Conservation (phyloP, 495 filamentous ascomycete species). For the Hamigera avellanea region DNA sequence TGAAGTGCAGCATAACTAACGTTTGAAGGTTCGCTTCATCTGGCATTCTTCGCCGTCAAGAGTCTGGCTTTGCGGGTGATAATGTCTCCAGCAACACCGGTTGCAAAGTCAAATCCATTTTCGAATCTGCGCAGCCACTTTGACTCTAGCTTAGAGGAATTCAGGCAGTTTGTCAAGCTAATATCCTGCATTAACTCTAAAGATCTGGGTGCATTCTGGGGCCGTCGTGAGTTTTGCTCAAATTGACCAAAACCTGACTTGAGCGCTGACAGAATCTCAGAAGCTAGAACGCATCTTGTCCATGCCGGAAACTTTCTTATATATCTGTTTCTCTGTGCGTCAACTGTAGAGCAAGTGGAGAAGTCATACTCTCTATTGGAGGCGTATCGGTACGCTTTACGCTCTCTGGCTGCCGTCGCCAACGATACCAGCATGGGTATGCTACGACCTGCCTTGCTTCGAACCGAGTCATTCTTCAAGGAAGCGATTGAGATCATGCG, state of each 20-base stretch:
- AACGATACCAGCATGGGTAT: slow-evolving; percentile 2
- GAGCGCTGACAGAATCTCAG: slow-evolving; percentile 2
- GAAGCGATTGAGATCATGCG: slow-evolving; percentile 4
- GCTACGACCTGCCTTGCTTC: slow-evolving; percentile 4
- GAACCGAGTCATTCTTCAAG: slow-evolving; percentile 5
- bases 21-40: slow-evolving; percentile 3
- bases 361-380: slow-evolving; percentile 8
- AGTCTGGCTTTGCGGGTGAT: slow-evolving; percentile 7
- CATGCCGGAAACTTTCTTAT: slow-evolving; percentile 11
- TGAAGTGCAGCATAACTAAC: no score
- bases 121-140: slow-evolving; percentile 8
- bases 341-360: slow-evolving; percentile 7
- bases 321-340: slow-evolving; percentile 13
- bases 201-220: slow-evolving; percentile 8
- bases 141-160: slow-evolving; percentile 1
- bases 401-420: not conserved
- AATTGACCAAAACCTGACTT: not conserved
- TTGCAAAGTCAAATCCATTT: slow-evolving; percentile 5
- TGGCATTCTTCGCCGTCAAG: slow-evolving; percentile 8
- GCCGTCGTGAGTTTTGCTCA: slow-evolving; percentile 5
- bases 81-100: slow-evolving; percentile 8
- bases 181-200: slow-evolving; percentile 1
- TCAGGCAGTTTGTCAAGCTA: slow-evolving; percentile 7
- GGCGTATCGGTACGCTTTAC: slow-evolving; percentile 7
- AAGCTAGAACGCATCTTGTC: slow-evolving; percentile 9